A percentile compares a stretch with the other conserved stretches of the same genome.
These are phyloP conservation scores for Cicer arietinum DNA, from an alignment of 306 rosid genomes.

Conservation along the genomic window DNA sequence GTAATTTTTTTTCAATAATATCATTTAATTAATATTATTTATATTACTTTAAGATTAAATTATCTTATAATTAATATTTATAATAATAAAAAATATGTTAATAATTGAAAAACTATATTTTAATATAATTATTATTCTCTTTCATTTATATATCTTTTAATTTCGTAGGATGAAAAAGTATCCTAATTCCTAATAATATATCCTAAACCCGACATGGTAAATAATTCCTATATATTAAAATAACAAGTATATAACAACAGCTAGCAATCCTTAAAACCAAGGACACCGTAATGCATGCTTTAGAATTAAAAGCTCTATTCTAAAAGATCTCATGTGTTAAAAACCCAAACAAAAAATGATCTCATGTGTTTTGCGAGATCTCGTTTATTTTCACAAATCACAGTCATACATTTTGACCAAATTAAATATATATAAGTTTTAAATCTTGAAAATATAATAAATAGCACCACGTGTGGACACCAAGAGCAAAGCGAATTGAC, in stretches of 20 bases:
- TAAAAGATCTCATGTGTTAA: too few species aligned
- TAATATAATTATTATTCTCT: too few species aligned
- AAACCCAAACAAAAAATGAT: not conserved
- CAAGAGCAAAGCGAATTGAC: not conserved
- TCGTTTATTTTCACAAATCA: not conserved
- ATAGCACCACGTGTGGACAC: slow-evolving; percentile 5
- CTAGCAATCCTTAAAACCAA: not conserved
- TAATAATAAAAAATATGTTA: too few species aligned
- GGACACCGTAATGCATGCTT: not conserved
- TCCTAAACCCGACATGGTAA: not conserved
- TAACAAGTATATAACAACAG: not conserved
- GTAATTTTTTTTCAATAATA: too few species aligned
- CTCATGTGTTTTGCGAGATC: not conserved
- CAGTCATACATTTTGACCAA: not conserved
- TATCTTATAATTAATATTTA: too few species aligned
- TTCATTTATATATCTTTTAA: too few species aligned
- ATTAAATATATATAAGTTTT: not conserved
- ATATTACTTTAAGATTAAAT: too few species aligned
- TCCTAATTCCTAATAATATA: not conserved
- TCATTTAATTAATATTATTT: too few species aligned
- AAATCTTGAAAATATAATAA: not conserved
- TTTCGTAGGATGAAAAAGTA: too few species aligned
- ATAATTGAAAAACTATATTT: too few species aligned
- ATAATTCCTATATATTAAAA: slow-evolving; percentile 6
- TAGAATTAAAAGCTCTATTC: too few species aligned